Evolutionary conservation across 768 basidiomycete species (phyloP).

Genomic region (Agrocybe pediades): DNA sequence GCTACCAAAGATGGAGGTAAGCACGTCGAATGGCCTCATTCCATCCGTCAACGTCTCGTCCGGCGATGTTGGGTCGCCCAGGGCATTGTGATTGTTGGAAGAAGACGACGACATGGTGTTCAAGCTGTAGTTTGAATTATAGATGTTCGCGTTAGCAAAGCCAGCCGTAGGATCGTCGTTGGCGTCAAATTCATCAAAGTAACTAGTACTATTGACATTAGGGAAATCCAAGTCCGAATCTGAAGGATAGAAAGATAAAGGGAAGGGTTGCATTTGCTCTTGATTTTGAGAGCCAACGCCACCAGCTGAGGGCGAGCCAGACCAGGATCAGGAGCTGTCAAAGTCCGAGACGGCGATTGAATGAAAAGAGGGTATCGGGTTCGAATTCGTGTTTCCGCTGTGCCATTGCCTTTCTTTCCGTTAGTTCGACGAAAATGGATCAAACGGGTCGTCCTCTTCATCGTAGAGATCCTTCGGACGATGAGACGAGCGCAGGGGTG

Average conservation of each 20-base stretch:
- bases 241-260: background rate
- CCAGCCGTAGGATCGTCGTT: background rate
- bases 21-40: conserved; percentile 97
- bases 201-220: too few relatives aligned
- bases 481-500: conserved; percentile 62
- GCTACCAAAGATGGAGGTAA: conserved; percentile 91
- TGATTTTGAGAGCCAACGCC: background rate
- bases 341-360: conserved; percentile 65
- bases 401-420: too few relatives aligned
- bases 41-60: conserved; percentile 75
- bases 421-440: conserved; percentile 61
- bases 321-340: conserved; percentile 30
- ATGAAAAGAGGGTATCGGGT: conserved; percentile 57
- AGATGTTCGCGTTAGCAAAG: background rate
- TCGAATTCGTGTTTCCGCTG: background rate
- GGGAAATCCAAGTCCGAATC: background rate
- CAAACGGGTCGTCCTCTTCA: conserved; percentile 85
- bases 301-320: too few relatives aligned
- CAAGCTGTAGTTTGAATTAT: background rate
- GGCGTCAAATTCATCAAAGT: background rate
- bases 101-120: background rate
- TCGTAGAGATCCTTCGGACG: conserved; percentile 54
- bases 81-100: background rate
- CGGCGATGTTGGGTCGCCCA: conserved; percentile 24
- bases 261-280: background rate